Conservation (phyloP, 805 yeast genomes). For the Zygoascus biomembranicola region DNA sequence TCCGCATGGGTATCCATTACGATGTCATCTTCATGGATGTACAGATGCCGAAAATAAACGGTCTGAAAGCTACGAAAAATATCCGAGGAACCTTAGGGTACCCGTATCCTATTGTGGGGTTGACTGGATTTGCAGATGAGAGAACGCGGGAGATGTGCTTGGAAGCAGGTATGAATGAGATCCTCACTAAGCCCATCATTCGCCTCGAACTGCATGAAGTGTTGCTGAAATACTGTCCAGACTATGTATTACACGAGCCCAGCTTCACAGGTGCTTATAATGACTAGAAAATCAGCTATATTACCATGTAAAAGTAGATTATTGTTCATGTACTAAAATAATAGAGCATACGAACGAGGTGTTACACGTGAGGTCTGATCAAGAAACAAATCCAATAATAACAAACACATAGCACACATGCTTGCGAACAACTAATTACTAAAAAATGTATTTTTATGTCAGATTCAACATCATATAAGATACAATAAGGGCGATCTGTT, state of each 20-base stretch:
- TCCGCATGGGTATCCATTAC: conserved; percentile 28
- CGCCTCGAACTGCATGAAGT: conserved; percentile 51
- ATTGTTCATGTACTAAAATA: not conserved
- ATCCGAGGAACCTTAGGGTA: conserved; percentile 59
- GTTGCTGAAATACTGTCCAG: conserved; percentile 33
- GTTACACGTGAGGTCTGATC: too few species aligned
- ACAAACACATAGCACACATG: not conserved
- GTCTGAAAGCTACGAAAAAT: conserved; percentile 70
- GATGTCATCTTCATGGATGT: conserved; percentile 93
- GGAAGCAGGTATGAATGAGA: conserved; percentile 85
- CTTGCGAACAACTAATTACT: not conserved
- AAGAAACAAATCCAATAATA: too few species aligned
- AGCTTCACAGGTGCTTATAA: not conserved
- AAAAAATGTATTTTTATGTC: not conserved
- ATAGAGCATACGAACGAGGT: too few species aligned
- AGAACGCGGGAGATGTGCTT: conserved; percentile 79
- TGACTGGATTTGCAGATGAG: conserved; percentile 93
- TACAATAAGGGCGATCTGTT: not conserved
- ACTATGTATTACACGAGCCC: conserved; percentile 9
- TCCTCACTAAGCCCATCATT: conserved; percentile 79
- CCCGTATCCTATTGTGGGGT: conserved; percentile 75
- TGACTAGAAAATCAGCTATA: not conserved
- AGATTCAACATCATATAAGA: not conserved
- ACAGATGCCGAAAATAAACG: conserved; percentile 94
- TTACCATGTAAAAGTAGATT: not conserved